Evolutionary conservation across 192 early-diverging fungal genomes (phyloP), one percentile per base, ranked within the genome.

Genomic region (Coemansia furcata): DNA sequence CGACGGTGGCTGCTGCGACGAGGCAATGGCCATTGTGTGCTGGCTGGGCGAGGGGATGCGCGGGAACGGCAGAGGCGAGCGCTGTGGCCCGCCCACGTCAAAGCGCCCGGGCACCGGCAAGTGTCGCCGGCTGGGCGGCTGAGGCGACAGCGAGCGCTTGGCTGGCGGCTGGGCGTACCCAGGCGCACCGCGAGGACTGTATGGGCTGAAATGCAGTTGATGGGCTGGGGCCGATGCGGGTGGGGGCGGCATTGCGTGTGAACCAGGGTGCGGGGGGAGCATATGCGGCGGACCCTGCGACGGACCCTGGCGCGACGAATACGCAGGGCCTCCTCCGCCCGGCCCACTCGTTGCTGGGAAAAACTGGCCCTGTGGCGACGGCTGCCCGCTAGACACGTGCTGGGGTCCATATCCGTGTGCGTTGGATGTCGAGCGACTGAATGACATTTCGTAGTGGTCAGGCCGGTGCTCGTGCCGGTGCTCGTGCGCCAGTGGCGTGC

Each of bases 391-490:
- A 15, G 62, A 39, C 7, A 52, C 30, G 49, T 63, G 72, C 38
- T 66, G 66, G 19, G 21, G 61, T 14, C 68, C 74, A 17, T 57
- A 57, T 1, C 47, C 21, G 21, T 21, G 47, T 1, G 54, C 30
- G 30, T 57, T 60, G n/a, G 72, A 74, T 0, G 80, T 82, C 12
- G 80, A 82, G n/a, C 80, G 67, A 52, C 74, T 73, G 58, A 74
- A 77, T 39, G 80, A 82, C 46, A 66, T 77, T 58, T 82, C 74
- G 38, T 82, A 82, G 44, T 82, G 75, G 21, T 82, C 79, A 5
- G 54, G 29, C 29, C 54, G 54, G 15, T 66, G 67, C 14, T 54
- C n/a, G 15, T 81, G 29, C 14, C 54, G 54, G 5, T 66, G 67
- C 14, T 54, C n/a, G 21, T 81, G 74, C 2, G 54, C 37, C 50